phyloP scores from a whole-genome alignment of 495 filamentous ascomycete species.

The Gamarada debralockiae region DNA sequence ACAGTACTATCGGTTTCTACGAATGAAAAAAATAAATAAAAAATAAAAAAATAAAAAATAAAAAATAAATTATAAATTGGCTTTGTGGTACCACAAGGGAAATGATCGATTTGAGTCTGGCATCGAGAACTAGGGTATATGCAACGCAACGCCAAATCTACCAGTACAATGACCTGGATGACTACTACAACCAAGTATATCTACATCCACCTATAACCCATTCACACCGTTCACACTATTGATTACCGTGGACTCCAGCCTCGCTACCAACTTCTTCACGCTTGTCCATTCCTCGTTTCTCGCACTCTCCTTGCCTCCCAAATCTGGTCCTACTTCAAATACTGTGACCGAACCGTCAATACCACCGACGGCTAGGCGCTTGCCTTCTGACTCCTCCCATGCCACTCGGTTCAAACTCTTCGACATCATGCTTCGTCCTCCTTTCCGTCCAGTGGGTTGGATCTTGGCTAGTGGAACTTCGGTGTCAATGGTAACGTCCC shows the following conservation, averaged over 20 bases:
- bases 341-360: conserved; percentile 86
- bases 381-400: conserved; percentile 89
- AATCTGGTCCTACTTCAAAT: conserved; percentile 86
- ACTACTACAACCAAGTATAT: not conserved
- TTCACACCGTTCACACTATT: conserved; percentile 14
- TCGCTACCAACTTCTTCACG: conserved; percentile 79
- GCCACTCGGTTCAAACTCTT: conserved; percentile 87
- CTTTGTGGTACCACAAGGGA: not conserved
- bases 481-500: conserved; percentile 88
- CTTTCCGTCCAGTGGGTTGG: conserved; percentile 58
- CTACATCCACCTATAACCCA: conserved; percentile 7
- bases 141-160: conserved; percentile 16
- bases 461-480: conserved; percentile 84
- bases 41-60: not conserved
- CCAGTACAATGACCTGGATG: not conserved
- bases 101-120: not conserved
- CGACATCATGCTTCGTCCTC: conserved; percentile 55
- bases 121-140: conserved; percentile 15
- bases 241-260: conserved; percentile 46
- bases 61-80: not conserved
- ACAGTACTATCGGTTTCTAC: no score
- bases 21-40: no score
- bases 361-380: conserved; percentile 80
- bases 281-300: conserved; percentile 85
- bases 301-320: conserved; percentile 74